Evolutionary conservation across 2,329 filamentous ascomycete species (phyloP).

Genomic region (Periconia digitata): DNA sequence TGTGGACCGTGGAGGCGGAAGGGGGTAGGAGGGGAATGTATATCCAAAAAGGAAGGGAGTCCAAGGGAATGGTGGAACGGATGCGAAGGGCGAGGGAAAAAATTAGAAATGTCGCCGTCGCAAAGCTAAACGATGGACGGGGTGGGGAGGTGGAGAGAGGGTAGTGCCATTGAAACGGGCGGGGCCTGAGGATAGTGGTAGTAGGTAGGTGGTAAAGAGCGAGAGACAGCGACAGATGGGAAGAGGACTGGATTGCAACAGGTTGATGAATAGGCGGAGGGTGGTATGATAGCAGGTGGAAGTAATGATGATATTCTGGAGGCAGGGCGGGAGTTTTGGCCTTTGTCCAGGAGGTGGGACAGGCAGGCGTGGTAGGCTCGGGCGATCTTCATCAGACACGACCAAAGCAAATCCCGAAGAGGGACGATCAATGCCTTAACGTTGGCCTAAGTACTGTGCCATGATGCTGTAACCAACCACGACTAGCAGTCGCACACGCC

Average conservation of each 20-base stretch:
- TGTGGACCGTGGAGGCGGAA: slow-evolving; percentile 1
- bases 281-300: neutral
- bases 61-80: neutral
- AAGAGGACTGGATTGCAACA: neutral
- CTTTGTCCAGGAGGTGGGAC: too few species aligned
- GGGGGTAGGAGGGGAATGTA: slow-evolving; percentile 3
- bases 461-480: too few species aligned
- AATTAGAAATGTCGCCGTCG: slow-evolving; percentile 2
- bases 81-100: neutral
- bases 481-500: too few species aligned
- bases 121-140: slow-evolving; percentile 10
- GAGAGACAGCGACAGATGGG: neutral
- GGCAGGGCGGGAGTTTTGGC: slow-evolving; percentile 6
- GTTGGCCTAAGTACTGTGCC: neutral
- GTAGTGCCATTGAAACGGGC: slow-evolving; percentile 9
- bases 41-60: slow-evolving; percentile 3
- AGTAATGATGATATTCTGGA: too few species aligned
- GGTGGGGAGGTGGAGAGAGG: neutral
- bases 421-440: slow-evolving; percentile 21
- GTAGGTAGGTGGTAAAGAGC: neutral
- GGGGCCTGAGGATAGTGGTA: too few species aligned
- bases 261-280: neutral
- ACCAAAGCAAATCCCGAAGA: slow-evolving; percentile 16
- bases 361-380: too few species aligned
- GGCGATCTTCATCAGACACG: slow-evolving; percentile 24